Evolutionary conservation across 75 land plant species (phyloP).

Genomic region (Pinus tabuliformis): DNA sequence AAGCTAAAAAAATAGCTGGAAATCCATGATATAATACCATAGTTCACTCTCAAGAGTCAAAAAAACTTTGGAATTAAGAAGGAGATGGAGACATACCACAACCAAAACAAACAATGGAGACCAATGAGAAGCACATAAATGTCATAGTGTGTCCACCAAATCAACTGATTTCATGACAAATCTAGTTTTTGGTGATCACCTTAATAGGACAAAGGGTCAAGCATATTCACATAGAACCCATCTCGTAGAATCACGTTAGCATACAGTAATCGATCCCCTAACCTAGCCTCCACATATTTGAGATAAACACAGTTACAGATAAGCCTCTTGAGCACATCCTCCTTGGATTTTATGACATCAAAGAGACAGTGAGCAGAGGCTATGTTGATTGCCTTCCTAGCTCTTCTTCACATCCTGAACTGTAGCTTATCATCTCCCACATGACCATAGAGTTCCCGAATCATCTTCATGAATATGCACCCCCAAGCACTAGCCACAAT

Average conservation of each 20-base stretch:
- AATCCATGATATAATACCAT: too few species aligned
- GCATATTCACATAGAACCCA: conserved; percentile 92
- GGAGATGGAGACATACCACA: too few species aligned
- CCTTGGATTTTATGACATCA: conserved; percentile 90
- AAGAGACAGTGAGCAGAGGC: conserved; percentile 74
- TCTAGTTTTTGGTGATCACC: conserved; percentile 65
- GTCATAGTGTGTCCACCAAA: too few species aligned
- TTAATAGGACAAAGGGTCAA: conserved; percentile 87
- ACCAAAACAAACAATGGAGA: too few species aligned
- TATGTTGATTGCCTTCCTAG: conserved; percentile 67
- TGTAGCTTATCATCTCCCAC: conserved; percentile 53
- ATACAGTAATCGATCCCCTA: conserved; percentile 70
- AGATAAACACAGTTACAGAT: conserved; percentile 86
- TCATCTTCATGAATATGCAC: conserved; percentile 80
- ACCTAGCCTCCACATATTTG: conserved; percentile 86
- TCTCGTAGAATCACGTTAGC: conserved; percentile 91
- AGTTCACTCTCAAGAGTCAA: too few species aligned
- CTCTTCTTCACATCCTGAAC: conserved; percentile 77
- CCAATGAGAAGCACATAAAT: too few species aligned
- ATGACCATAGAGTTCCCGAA: conserved; percentile 82
- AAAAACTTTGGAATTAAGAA: too few species aligned
- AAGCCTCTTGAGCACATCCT: conserved; percentile 79
- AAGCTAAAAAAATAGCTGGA: too few species aligned
- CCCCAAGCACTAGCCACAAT: conserved; percentile 98
- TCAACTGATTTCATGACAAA: too few species aligned